These are phyloP conservation scores for Pichia cephalocereana DNA, from an alignment of 805 yeast genomes.

Conservation along the genomic window DNA sequence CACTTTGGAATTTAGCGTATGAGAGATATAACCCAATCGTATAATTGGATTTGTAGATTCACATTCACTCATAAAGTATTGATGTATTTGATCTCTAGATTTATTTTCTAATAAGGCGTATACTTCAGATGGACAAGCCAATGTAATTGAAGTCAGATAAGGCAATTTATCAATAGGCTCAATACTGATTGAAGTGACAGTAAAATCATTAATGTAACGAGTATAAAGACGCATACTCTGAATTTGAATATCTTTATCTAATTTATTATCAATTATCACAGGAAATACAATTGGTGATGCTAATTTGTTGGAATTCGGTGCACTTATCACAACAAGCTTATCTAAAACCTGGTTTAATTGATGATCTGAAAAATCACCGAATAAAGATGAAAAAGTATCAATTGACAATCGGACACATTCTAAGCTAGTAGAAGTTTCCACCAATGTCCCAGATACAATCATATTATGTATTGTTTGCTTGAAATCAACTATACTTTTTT, in stretches of 20 bases:
- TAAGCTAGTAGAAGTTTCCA: slow-evolving; percentile 8
- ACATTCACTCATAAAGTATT: slow-evolving; percentile 27
- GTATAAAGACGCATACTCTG: slow-evolving; percentile 30
- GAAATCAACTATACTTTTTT: too few species aligned
- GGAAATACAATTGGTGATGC: slow-evolving; percentile 27
- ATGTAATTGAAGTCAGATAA: slow-evolving; percentile 30
- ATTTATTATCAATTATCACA: slow-evolving; percentile 21
- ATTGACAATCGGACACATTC: slow-evolving; percentile 16
- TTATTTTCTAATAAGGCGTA: slow-evolving; percentile 34
- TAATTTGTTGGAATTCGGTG: slow-evolving; percentile 19
- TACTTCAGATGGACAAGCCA: slow-evolving; percentile 37
- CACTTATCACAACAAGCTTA: slow-evolving; percentile 14
- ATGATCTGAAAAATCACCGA: neutral
- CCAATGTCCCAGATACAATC: neutral
- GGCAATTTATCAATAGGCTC: slow-evolving; percentile 24
- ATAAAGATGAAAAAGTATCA: slow-evolving; percentile 8
- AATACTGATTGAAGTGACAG: slow-evolving; percentile 32
- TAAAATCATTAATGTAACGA: slow-evolving; percentile 30
- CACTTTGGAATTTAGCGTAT: slow-evolving; percentile 40
- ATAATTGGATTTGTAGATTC: slow-evolving; percentile 21
- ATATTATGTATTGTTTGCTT: neutral
- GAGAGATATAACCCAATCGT: slow-evolving; percentile 35
- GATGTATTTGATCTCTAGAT: slow-evolving; percentile 25
- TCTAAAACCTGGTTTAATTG: slow-evolving; percentile 1
- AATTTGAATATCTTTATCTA: slow-evolving; percentile 23